Evolutionary conservation across 1,284 basidiomycete genomes (phyloP).

Genomic region (Agroathelia rolfsii): DNA sequence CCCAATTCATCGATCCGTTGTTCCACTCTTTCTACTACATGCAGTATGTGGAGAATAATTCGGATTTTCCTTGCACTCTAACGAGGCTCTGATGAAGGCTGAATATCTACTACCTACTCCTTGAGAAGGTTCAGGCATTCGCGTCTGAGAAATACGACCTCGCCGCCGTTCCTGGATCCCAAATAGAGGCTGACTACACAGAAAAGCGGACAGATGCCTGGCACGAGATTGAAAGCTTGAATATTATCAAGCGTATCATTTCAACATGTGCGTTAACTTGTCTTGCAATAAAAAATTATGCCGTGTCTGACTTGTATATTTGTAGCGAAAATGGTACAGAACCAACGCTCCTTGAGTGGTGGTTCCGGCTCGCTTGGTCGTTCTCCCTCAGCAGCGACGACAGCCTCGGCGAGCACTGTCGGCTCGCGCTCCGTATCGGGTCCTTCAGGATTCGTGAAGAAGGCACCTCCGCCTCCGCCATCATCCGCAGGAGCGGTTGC

Average conservation of each 20-base stretch:
- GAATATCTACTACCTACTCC: constrained; percentile 89
- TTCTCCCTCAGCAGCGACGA: constrained; percentile 21
- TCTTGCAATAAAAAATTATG: no score
- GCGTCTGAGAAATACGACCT: constrained; percentile 82
- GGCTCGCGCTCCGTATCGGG: constrained; percentile 28
- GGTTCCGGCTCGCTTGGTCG: constrained; percentile 29
- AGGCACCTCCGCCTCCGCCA: no score
- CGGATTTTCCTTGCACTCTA: no score
- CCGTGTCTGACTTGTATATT: constrained; percentile 3
- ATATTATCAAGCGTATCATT: constrained; percentile 71
- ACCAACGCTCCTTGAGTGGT: constrained; percentile 31
- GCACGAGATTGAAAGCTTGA: constrained; percentile 65
- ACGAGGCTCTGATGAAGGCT: constrained; percentile 39
- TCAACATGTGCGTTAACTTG: constrained; percentile 68
- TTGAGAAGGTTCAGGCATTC: constrained; percentile 88
- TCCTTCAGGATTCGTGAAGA: no score
- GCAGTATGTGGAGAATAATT: no score
- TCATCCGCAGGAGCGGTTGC: no score
- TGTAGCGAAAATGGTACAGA: constrained; percentile 56
- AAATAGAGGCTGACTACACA: constrained; percentile 76
- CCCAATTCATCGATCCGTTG: constrained; percentile 89
- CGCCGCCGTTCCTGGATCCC: constrained; percentile 47
- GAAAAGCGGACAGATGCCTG: constrained; percentile 72
- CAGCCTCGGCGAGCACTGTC: constrained; percentile 33
- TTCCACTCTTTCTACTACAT: constrained; percentile 99